Evolutionary conservation across 495 filamentous ascomycete species (phyloP), one percentile per base, ranked within the genome.

Genomic region (Sabuloglossum arenarium): DNA sequence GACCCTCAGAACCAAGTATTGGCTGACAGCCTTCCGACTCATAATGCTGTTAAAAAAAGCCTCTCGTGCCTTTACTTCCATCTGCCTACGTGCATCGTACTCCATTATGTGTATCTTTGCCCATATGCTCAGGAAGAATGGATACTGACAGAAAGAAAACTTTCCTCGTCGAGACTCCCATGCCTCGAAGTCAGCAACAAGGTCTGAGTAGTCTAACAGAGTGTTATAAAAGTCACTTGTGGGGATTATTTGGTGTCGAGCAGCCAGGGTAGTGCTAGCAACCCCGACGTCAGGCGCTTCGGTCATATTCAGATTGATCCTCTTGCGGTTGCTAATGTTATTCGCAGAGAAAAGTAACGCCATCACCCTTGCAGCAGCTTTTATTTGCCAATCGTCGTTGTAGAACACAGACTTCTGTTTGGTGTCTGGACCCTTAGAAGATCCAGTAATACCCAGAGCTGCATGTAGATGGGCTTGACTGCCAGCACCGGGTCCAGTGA

Each of bases 111-210:
- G 85, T 58, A 93, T 95, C 68, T 96, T 96, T 29, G 88, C 83
- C 69, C 86, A 88, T 61, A 96, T 90, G 54, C 87, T 94, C 30
- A 96, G 74, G 61, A 95, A 85, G 68, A 95, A 94, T 3, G 89
- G 89, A 62, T 90, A 95, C 63, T 94, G 87, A 63, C 88, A 96
- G 64, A 96, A 95, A 3, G 87, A 78, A 61, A 96, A 95, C 59
- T 78, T 84, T 0, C 77, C 76, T 49, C 76, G 72, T 60, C 72
- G 80, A 16, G 78, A 75, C 66, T 95, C 89, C 90, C 90, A 96
- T 19, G 74, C 73, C 62, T 94, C 86, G 62, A 91, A 96, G 67
- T 96, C 89, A 0, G 81, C 79, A 57, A 94, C 77, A 1, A 96
- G 76, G 63, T 94, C 86, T 1, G 82, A 77, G 62, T 86, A 89